phyloP scores from a whole-genome alignment of 1,139 yeast genomes.

The Yamadazyma membranifaciens region DNA sequence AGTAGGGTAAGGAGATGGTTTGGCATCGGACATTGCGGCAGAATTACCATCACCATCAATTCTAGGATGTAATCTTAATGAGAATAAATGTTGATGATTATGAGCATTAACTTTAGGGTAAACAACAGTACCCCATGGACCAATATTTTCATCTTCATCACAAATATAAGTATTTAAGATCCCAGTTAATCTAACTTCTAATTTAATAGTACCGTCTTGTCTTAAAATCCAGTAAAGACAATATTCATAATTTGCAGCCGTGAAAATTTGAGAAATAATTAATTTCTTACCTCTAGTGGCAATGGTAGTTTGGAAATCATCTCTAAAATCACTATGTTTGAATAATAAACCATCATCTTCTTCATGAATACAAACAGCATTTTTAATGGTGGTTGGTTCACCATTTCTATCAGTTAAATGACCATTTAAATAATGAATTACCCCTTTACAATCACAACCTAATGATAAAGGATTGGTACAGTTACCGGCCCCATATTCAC shows the following conservation, averaged over 20 bases:
- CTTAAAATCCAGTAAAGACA: conserved; percentile 79
- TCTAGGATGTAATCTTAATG: conserved; percentile 78
- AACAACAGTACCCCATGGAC: conserved; percentile 78
- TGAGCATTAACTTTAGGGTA: conserved; percentile 82
- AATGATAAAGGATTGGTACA: conserved; percentile 76
- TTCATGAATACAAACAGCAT: conserved; percentile 82
- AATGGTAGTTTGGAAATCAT: conserved; percentile 70
- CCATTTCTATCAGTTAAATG: conserved; percentile 67
- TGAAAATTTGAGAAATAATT: conserved; percentile 74
- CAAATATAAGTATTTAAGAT: conserved; percentile 69
- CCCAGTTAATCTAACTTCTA: conserved; percentile 79
- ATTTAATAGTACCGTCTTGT: conserved; percentile 80
- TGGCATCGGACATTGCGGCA: conserved; percentile 67
- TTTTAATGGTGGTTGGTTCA: conserved; percentile 66
- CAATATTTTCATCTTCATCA: conserved; percentile 61
- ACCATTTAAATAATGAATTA: conserved; percentile 76
- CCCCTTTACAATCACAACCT: conserved; percentile 86
- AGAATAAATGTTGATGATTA: conserved; percentile 81
- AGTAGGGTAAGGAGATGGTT: conserved; percentile 54
- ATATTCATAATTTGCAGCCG: conserved; percentile 85
- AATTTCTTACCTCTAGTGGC: conserved; percentile 75
- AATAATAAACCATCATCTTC: conserved; percentile 77
- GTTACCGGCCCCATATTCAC: conserved; percentile 86
- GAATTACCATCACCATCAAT: conserved; percentile 79
- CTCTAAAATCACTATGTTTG: conserved; percentile 85